Base-by-base conservation (phyloP, 805 yeast genomes). In the Candida tibetensis region DNA sequence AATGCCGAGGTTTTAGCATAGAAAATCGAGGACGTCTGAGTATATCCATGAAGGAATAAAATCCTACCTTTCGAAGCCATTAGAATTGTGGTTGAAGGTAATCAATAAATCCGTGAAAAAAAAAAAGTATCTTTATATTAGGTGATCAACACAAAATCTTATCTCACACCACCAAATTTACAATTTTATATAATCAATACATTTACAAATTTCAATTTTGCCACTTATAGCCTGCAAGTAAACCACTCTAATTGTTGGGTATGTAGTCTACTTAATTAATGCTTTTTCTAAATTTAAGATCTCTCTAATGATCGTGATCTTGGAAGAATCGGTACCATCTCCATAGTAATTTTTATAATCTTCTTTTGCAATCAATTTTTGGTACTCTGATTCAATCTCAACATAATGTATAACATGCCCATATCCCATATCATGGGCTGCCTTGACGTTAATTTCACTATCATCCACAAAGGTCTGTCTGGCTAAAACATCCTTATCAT, bases 1-100 rank as follows among this genome's bases (percentile, higher is more conserved):
- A 91, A 72, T 2, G 95, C 97, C 2, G 95, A 81, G 0, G 96
- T 82, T 60, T 93, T 91, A 49, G 84, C 86, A 38, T 95, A 83
- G 63, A 91, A 91, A 10, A 82, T 72, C 29, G 82, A 73, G 5
- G 91, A 91, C 45, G 81, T 83, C 69, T 91, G 96, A 12, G 90
- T 79, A 60, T 81, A 89, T 0, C 99, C 98, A 48, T 91, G 99
- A 19, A 93, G 66, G 61, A 93, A 91, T n/a, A 91, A 68, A 18
- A 91, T 71, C 49, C 80, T 81, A 9, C 69, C 74, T 21, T 21
- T 21, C 25, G 25, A 21, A 21, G 25, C 10, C 25, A 21, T 21
- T 21, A n/a, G n/a, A n/a, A n/a, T n/a, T n/a, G n/a, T n/a, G n/a
- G n/a, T n/a, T n/a, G n/a, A n/a, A n/a, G n/a, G n/a, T n/a, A n/a